These are phyloP conservation scores for Phoma herbarum DNA, from an alignment of 2,329 filamentous ascomycete genomes.

Conservation along the genomic window DNA sequence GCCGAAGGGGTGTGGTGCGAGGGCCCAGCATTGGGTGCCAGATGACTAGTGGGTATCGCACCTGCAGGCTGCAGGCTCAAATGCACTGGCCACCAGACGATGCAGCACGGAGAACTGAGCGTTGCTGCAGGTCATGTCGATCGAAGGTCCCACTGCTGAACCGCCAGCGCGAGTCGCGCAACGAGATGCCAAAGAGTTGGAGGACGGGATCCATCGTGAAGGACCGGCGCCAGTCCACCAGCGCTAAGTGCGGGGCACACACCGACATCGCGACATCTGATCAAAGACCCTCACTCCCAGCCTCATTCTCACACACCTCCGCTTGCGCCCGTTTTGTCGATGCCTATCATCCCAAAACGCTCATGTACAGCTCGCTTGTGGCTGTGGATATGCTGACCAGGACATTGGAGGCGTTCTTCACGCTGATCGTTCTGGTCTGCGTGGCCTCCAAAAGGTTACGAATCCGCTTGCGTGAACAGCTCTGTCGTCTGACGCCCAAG, in stretches of 20 bases:
- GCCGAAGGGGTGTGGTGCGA: slow-evolving; percentile 40
- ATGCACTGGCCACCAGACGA: slow-evolving; percentile 37
- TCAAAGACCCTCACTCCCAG: slow-evolving; percentile 28
- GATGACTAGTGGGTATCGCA: slow-evolving; percentile 36
- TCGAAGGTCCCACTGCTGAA: slow-evolving; percentile 32
- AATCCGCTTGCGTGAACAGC: slow-evolving; percentile 42
- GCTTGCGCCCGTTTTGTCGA: slow-evolving; percentile 26
- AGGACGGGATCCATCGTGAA: slow-evolving; percentile 14
- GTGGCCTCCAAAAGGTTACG: slow-evolving; percentile 27
- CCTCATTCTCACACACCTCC: slow-evolving; percentile 34
- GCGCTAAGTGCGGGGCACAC: slow-evolving; percentile 34
- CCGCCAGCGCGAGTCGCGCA: slow-evolving; percentile 21
- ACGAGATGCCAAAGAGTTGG: slow-evolving; percentile 21
- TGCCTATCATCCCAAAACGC: slow-evolving; percentile 29
- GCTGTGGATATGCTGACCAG: slow-evolving; percentile 34
- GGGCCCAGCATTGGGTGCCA: slow-evolving; percentile 24
- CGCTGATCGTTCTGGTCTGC: slow-evolving; percentile 24
- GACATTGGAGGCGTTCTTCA: slow-evolving; percentile 22
- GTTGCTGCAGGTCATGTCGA: slow-evolving; percentile 47
- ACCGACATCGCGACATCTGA: slow-evolving; percentile 28
- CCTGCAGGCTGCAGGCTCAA: slow-evolving; percentile 37
- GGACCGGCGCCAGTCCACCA: slow-evolving; percentile 21
- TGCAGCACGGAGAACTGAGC: slow-evolving; percentile 35
- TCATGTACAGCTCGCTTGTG: slow-evolving; percentile 37
- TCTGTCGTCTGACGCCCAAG: slow-evolving; percentile 17